These are phyloP conservation scores for Kwoniella mangroviensis DNA, from an alignment of 768 basidiomycete species.

Conservation along the genomic window DNA sequence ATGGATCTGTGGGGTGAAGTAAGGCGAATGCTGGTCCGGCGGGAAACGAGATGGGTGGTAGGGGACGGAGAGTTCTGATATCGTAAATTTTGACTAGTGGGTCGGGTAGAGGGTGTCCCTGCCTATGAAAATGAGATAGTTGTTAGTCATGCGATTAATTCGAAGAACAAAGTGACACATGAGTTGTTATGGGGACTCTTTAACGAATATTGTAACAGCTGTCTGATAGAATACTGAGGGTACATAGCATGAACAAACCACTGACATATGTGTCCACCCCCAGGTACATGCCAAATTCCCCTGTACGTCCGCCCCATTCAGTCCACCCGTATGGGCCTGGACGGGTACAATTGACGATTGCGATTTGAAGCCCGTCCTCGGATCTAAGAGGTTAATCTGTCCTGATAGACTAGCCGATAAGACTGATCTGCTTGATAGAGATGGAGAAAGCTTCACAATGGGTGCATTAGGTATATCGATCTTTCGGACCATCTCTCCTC, in stretches of 20 bases:
- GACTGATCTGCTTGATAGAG: slow-evolving; percentile 33
- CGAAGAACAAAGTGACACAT: too few relatives aligned
- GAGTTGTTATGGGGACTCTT: too few relatives aligned
- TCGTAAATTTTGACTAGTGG: slow-evolving; percentile 93
- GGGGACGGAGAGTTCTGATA: slow-evolving; percentile 75
- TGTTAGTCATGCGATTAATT: neutral
- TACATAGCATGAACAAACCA: neutral
- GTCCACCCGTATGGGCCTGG: slow-evolving; percentile 78
- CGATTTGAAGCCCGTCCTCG: slow-evolving; percentile 44
- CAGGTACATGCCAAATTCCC: slow-evolving; percentile 85
- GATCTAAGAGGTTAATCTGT: slow-evolving; percentile 50
- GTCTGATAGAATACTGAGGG: neutral
- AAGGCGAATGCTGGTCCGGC: slow-evolving; percentile 85
- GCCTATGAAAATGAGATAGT: slow-evolving; percentile 62
- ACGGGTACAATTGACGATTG: slow-evolving; percentile 57
- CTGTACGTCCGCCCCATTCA: slow-evolving; percentile 77
- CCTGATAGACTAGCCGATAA: slow-evolving; percentile 40
- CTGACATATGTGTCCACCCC: slow-evolving; percentile 81
- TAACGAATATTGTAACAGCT: too few relatives aligned
- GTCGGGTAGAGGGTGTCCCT: slow-evolving; percentile 84
- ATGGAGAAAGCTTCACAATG: slow-evolving; percentile 41
- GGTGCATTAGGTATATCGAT: slow-evolving; percentile 36
- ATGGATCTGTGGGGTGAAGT: slow-evolving; percentile 74
- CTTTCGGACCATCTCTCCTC: slow-evolving; percentile 47
- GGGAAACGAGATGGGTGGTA: slow-evolving; percentile 85